These are phyloP conservation scores for Cyathus striatus DNA, from an alignment of 768 basidiomycete species.

Conservation along the genomic window DNA sequence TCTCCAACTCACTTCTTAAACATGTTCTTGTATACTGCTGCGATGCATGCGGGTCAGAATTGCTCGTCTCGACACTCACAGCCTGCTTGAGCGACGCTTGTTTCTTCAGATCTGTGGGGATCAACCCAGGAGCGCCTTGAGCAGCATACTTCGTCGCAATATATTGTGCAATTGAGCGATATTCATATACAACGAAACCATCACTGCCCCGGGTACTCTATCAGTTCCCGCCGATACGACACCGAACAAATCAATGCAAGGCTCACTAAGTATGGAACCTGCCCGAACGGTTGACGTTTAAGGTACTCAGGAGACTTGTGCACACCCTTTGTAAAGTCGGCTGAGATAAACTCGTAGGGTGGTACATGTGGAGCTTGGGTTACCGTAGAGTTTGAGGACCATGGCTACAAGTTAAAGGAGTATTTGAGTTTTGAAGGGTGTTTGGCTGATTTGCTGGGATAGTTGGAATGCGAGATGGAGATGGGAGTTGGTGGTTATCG, in stretches of 20 bases:
- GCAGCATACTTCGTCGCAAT: no score
- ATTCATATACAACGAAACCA: conserved; percentile 11
- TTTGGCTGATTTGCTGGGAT: not conserved
- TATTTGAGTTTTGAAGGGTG: not conserved
- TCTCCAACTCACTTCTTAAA: no score
- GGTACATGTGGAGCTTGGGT: conserved; percentile 33
- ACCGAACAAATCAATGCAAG: not conserved
- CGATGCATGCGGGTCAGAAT: no score
- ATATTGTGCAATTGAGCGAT: no score
- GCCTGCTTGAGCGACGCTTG: no score
- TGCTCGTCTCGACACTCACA: no score
- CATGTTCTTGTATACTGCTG: no score
- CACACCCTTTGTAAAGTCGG: conserved; percentile 30
- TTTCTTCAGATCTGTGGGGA: no score
- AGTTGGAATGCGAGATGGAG: not conserved
- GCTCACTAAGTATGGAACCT: conserved; percentile 33
- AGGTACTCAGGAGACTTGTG: conserved; percentile 28
- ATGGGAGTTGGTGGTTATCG: no score
- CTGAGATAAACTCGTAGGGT: conserved; percentile 31
- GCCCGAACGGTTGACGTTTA: conserved; percentile 43
- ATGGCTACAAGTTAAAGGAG: conserved; percentile 9
- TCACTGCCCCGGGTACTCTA: conserved; percentile 8
- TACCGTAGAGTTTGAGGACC: conserved; percentile 25
- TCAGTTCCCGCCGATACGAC: not conserved
- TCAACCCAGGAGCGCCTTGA: no score